Evolutionary conservation across 208 protist species (phyloP).

Genomic region (Zelonia costaricensis): DNA sequence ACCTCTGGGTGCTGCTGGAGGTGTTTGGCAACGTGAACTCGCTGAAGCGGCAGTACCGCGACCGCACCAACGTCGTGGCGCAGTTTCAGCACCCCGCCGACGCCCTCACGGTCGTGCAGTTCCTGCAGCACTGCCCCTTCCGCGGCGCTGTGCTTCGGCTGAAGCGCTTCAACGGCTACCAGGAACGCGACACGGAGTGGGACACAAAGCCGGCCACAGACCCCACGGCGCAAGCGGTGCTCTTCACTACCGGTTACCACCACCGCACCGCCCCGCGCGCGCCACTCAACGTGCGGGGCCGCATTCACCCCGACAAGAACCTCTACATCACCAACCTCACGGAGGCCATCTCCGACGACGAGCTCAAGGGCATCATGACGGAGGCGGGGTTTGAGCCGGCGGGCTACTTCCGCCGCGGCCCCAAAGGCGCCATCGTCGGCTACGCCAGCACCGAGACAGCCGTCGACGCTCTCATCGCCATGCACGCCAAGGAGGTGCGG

Average conservation of each 20-base stretch:
- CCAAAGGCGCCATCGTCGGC: constrained; percentile 55
- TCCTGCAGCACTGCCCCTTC: constrained; percentile 77
- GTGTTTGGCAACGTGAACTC: constrained; percentile 90
- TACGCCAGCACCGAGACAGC: constrained; percentile 63
- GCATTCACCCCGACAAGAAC: constrained; percentile 68
- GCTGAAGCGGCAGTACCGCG: constrained; percentile 76
- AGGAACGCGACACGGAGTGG: constrained; percentile 75
- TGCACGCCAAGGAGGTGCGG: constrained; percentile 66
- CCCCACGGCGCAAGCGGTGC: constrained; percentile 53
- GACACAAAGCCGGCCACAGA: constrained; percentile 75
- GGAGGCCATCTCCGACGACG: constrained; percentile 62
- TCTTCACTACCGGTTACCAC: constrained; percentile 76
- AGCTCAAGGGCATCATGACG: constrained; percentile 56
- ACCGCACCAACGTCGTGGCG: constrained; percentile 71
- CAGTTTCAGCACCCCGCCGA: constrained; percentile 81
- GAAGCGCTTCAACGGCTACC: constrained; percentile 77
- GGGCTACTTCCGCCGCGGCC: constrained; percentile 63
- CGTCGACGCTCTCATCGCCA: constrained; percentile 69
- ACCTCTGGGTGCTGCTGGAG: constrained; percentile 88
- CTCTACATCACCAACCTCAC: constrained; percentile 83
- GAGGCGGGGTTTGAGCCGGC: constrained; percentile 38
- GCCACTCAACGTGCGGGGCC: constrained; percentile 69
- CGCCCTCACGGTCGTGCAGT: constrained; percentile 62
- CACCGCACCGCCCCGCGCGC: constrained; percentile 73
- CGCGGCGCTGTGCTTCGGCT: constrained; percentile 55